Evolutionary conservation across 2,329 filamentous ascomycete genomes (phyloP).

Genomic region (Penicillium sp.): DNA sequence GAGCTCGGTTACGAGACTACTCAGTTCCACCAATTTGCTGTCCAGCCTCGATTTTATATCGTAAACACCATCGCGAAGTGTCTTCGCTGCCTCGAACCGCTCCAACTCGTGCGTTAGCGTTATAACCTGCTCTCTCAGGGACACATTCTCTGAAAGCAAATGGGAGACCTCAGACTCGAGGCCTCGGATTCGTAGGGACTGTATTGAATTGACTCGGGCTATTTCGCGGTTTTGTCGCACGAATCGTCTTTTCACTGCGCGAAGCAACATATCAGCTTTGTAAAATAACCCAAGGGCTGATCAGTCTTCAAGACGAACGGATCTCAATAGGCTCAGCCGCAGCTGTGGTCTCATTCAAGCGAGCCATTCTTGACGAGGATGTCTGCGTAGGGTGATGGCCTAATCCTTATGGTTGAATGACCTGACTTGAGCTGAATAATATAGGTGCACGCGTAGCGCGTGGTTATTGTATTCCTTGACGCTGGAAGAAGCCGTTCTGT

Average conservation of each 20-base stretch:
- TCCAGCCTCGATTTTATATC: conserved; percentile 61
- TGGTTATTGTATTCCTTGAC: not conserved
- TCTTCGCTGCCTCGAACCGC: conserved; percentile 50
- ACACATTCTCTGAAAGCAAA: conserved; percentile 64
- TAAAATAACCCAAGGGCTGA: not conserved
- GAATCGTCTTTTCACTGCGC: conserved; percentile 66
- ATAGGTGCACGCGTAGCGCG: not conserved
- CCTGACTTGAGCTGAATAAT: not conserved
- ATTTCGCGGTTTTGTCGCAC: conserved; percentile 70
- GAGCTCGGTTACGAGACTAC: conserved; percentile 59
- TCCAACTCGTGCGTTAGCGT: conserved; percentile 61
- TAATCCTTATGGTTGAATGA: not conserved
- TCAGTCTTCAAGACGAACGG: conserved; percentile 40
- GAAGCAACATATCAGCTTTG: not conserved
- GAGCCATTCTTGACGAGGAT: conserved; percentile 47
- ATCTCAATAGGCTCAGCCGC: conserved; percentile 54
- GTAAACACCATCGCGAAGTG: conserved; percentile 53
- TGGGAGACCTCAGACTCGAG: conserved; percentile 67
- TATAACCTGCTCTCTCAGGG: conserved; percentile 63
- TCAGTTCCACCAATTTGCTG: conserved; percentile 61
- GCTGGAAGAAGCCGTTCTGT: not conserved
- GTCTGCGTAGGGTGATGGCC: not conserved
- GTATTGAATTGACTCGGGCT: conserved; percentile 66
- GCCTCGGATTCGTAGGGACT: conserved; percentile 67
- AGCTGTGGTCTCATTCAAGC: conserved; percentile 53